Base-by-base conservation (phyloP, 352 stramenopile genomes). In the Phytophthora quininea region DNA sequence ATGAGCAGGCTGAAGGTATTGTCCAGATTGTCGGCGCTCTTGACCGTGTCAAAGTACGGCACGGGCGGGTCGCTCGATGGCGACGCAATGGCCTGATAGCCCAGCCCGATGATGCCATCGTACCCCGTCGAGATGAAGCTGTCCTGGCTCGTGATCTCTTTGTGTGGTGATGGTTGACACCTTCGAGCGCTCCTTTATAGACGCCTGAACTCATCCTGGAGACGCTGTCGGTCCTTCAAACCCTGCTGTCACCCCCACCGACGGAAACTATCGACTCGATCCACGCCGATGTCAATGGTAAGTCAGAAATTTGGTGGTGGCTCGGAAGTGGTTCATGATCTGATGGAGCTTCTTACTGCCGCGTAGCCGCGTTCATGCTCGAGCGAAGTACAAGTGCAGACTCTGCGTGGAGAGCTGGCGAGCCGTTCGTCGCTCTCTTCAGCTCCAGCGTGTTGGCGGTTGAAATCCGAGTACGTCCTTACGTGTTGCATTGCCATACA, bases 1-100 rank as follows among this genome's bases (percentile, higher is more conserved):
- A 95, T 80, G 50, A 91, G 82, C 62, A 92, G 58, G 47, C 82
- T 91, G 64, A 95, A 93, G 14, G 87, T 70, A 57, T 93, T 70
- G 4, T 70, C 40, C 4, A 93, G 58, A 29, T 40, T 54, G 14
- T 82, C 58, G 6, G 46, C 31, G 29, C 50, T 64, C 50, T 73
- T 46, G 1, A 93, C 59, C 3, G 54, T 80, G 62, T 95, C 84
- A 40, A 93, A 89, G 58, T 90, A 90, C 3, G 87, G 85, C 45
- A 68, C 77, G 0, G 79, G 80, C 27, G 82, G 60, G 30, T 77
- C 64, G 31, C 49, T 66, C 10, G 69, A 64, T 3, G 87, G 87
- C 31, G 82, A 89, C 30, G 80, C 87, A 56, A 95, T 90, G 24
- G 76, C 58, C 24, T 79, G 43, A 55, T 84, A 95, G 0, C 71